Conservation (phyloP, 495 filamentous ascomycete species). For the Aspergillus carlsbadensis region DNA sequence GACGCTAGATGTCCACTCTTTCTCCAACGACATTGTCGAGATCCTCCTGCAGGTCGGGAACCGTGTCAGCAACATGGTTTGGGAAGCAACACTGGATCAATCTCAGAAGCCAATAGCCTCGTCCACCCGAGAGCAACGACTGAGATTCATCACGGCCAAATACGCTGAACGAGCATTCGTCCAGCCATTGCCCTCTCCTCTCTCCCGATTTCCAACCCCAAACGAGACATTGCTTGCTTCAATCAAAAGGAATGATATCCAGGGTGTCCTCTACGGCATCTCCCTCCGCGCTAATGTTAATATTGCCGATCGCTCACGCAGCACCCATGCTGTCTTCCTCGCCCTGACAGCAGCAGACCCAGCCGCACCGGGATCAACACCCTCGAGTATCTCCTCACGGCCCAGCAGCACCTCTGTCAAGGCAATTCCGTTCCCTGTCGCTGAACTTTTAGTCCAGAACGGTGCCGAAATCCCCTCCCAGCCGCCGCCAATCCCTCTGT, state of each 20-base stretch:
- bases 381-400: constrained; percentile 32
- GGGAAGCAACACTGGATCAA: constrained; percentile 82
- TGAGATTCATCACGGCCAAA: constrained; percentile 92
- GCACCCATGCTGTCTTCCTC: constrained; percentile 83
- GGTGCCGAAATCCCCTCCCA: constrained; percentile 80
- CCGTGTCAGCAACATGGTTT: constrained; percentile 92
- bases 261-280: constrained; percentile 86
- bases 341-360: constrained; percentile 95
- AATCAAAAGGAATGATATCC: constrained; percentile 91
- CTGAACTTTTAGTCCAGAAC: constrained; percentile 91
- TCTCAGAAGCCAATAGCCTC: constrained; percentile 66
- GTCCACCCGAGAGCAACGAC: constrained; percentile 82
- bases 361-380: constrained; percentile 59
- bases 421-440: constrained; percentile 71
- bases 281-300: constrained; percentile 88
- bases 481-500: constrained; percentile 74
- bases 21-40: constrained; percentile 93
- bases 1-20: constrained; percentile 91
- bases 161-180: constrained; percentile 86
- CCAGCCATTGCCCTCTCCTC: constrained; percentile 68
- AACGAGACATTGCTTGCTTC: constrained; percentile 91
- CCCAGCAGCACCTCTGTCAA: constrained; percentile 33
- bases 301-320: constrained; percentile 78
- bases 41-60: constrained; percentile 93
- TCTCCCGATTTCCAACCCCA: constrained; percentile 74